A percentile compares a stretch with the other conserved stretches of the same genome.
Evolutionary conservation across 2,329 filamentous ascomycete genomes (phyloP).

Genomic region (Alternaria consortialis): DNA sequence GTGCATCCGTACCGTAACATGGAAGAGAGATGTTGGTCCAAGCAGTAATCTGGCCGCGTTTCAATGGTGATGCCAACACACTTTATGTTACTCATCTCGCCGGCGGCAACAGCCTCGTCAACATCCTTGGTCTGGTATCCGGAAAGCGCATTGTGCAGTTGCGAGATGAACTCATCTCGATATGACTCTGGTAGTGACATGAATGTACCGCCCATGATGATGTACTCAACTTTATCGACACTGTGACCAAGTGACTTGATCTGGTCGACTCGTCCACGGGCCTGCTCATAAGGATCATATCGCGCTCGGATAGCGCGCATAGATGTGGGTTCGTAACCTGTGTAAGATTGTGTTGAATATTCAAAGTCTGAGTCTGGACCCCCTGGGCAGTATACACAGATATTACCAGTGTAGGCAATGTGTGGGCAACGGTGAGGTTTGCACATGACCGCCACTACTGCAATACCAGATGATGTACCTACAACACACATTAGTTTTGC

Average conservation of each 20-base stretch:
- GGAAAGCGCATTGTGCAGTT: constrained; percentile 94
- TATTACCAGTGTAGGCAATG: constrained; percentile 98
- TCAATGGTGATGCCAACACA: constrained; percentile 99
- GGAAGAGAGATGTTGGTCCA: constrained; percentile 91
- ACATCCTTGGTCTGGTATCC: constrained; percentile 95
- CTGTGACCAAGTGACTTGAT: constrained; percentile 95
- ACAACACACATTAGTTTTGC: constrained; percentile 13
- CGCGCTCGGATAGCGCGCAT: constrained; percentile 97
- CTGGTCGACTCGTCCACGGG: constrained; percentile 93
- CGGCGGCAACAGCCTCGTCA: constrained; percentile 92
- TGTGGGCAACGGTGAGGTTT: constrained; percentile 98
- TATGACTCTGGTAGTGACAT: constrained; percentile 95
- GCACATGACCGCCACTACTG: constrained; percentile 99
- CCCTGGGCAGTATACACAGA: constrained; percentile 98
- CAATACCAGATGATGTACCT: constrained; percentile 95
- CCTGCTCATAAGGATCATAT: constrained; percentile 98
- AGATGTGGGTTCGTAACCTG: constrained; percentile 96
- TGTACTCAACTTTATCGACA: constrained; percentile 99
- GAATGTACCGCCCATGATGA: constrained; percentile 99
- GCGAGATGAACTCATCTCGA: constrained; percentile 90
- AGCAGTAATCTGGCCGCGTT: constrained; percentile 94
- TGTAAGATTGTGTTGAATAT: constrained; percentile 98
- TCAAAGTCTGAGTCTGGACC: constrained; percentile 98
- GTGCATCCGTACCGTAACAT: constrained; percentile 99
- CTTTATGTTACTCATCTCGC: constrained; percentile 96